Evolutionary conservation across 768 basidiomycete genomes (phyloP), one percentile per base, ranked within the genome.

Genomic region (Mycena filopes): DNA sequence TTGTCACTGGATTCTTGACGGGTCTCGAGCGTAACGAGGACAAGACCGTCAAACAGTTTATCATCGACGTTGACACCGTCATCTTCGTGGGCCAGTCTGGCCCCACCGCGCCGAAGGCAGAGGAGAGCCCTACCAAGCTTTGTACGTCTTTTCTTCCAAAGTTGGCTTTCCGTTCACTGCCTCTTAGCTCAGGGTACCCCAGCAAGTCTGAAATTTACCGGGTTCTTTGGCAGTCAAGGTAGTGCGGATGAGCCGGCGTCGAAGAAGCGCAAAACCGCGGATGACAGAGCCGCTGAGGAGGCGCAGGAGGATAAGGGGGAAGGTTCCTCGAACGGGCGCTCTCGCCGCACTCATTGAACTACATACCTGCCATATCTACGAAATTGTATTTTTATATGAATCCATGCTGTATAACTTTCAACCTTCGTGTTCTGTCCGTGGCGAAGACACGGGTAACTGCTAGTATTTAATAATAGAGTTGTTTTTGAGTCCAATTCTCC

Each of bases 21-120:
- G 58, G 58, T 10, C 15, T 66, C 10, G 46, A 54, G 18, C 65
- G 51, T 5, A 55, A 60, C 20, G 65, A 50, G 3, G 65, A 66
- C 54, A 31, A 42, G 13, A 42, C 50, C 2, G 28, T 56, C 10
- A 61, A 60, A 15, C 29, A 59, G 12, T 55, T 66, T 38, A 60
- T 58, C 16, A n/a, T 60, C 10, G 59, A 60, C 25, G 3, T 55
- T 13, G 53, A 66, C 20, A 48, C 55, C 7, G 51, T 66, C 6
- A 56, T 47, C 0, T 66, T 61, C n/a, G 28, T 60, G 1, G 53
- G 42, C 7, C 42, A 25, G 9, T 21, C 49, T 11, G 36, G 33
- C 3, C 36, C 49, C 1, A n/a, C n/a, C n/a, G n/a, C n/a, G n/a
- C 62, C 62, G 13, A 61, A 54, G 38, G 60, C 60, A 0, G 50